Evolutionary conservation across 2,329 filamentous ascomycete genomes (phyloP), one percentile per base, ranked within the genome.

Genomic region (Aspergillus sergii): DNA sequence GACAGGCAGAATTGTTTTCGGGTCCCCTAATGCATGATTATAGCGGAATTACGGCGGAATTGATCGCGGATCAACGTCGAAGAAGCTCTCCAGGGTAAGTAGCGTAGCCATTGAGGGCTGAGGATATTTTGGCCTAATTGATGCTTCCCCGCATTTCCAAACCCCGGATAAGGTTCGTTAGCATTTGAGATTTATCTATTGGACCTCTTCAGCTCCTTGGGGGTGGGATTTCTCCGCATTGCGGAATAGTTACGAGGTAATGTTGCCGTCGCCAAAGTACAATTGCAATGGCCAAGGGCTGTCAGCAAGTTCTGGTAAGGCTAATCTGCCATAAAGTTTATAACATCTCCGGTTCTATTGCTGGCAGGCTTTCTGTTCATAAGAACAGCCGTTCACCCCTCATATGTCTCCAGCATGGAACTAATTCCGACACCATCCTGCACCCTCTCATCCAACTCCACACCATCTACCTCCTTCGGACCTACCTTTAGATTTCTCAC

Each of bases 141-240:
- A 28, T 19, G 16, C 9, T 50, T 50, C 46, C 46, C 46, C 46
- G 46, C 46, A 50, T 50, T 50, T 50, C 26, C 26, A 30, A 19
- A 16, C 26, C 23, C 23, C 26, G 26, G 46, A 50, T 50, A 50
- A 50, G 46, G 46, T 50, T 50, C 46, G 9, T 19, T n/a, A 30
- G 26, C 14, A n/a, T 12, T 26, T 48, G 4, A 16, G 5, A 14
- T 48, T 48, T 28, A 19, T 50, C 46, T 12, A 50, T 30, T 30
- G 46, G 46, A 11, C 8, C 7, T 28, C 7, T 30, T 30, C 16
- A 51, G 30, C 34, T 58, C 36, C 59, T 45, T 43, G 54, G 54
- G 19, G 43, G 28, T 50, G 36, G 50, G 45, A 55, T 58, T 53
- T 58, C 45, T 61, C 59, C 59, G 45, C 59, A 61, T 43, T 11